phyloP scores from a whole-genome alignment of 139 green algal genomes.

The Chlorella sorokiniana region DNA sequence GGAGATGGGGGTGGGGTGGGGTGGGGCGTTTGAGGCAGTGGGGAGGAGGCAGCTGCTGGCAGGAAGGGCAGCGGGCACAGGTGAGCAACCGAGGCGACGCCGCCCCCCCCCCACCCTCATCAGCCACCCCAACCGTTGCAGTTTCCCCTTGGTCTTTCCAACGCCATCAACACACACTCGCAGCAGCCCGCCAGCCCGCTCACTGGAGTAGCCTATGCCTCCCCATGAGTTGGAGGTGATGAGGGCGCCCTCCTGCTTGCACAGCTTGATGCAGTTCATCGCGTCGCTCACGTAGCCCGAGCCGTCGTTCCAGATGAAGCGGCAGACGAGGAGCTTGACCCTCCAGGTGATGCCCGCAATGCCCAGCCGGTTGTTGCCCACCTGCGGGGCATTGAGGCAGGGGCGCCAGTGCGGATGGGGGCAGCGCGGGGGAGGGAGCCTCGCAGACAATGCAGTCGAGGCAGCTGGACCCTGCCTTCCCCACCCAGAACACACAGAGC shows the following conservation, averaged over 20 bases:
- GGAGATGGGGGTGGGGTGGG: not conserved
- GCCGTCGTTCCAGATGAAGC: constrained; percentile 46
- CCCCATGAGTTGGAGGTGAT: constrained; percentile 57
- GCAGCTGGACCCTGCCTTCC: too few species aligned
- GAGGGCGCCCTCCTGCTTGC: constrained; percentile 35
- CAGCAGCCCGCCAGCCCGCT: not conserved
- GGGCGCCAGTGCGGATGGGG: constrained; percentile 16
- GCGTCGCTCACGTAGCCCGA: constrained; percentile 45
- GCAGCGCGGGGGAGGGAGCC: not conserved
- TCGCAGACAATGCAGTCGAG: too few species aligned
- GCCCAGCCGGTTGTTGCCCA: constrained; percentile 36
- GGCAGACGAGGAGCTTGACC: constrained; percentile 35
- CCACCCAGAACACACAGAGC: too few species aligned
- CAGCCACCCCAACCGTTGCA: too few species aligned
- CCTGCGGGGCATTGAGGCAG: constrained; percentile 43
- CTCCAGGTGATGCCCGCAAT: constrained; percentile 32
- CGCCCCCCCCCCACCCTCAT: too few species aligned
- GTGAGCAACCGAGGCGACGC: too few species aligned
- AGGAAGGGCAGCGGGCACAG: too few species aligned
- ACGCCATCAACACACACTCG: too few species aligned
- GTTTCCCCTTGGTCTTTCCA: too few species aligned
- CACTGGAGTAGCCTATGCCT: constrained; percentile 30
- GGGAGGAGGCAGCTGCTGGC: too few species aligned
- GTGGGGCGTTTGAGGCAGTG: too few species aligned
- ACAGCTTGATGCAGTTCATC: constrained; percentile 48